These are phyloP conservation scores for Vitis hybrid DNA, from an alignment of 177 flowering plant species.

Conservation along the genomic window DNA sequence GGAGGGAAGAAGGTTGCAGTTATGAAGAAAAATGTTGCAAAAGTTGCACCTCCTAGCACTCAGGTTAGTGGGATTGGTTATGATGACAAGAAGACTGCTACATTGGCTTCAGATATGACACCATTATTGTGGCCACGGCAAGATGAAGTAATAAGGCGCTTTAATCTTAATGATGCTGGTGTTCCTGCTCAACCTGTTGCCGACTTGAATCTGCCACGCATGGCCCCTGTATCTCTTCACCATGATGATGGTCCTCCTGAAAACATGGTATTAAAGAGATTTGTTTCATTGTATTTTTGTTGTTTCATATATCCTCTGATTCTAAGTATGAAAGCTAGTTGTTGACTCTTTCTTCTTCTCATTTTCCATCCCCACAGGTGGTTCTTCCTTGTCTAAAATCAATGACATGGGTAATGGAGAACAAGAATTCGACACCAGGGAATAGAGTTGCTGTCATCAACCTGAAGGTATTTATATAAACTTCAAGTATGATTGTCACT, in stretches of 20 bases:
- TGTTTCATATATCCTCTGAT: neutral
- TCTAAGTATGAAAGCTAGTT: neutral
- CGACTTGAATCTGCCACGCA: conserved; percentile 54
- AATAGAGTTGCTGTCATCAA: conserved; percentile 77
- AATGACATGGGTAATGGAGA: conserved; percentile 94
- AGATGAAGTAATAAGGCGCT: conserved; percentile 46
- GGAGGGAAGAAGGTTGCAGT: conserved; percentile 52
- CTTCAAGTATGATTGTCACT: too few relatives aligned
- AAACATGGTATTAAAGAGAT: conserved; percentile 43
- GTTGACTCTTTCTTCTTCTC: conserved; percentile 1
- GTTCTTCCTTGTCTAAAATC: conserved; percentile 78
- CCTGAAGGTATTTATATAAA: conserved; percentile 54
- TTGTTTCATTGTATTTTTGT: neutral
- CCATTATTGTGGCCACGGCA: conserved; percentile 73
- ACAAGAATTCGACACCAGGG: conserved; percentile 47
- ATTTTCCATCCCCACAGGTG: conserved; percentile 26
- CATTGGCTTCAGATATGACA: conserved; percentile 40
- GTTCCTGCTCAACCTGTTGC: conserved; percentile 34
- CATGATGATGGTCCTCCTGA: conserved; percentile 60
- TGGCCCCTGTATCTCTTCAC: conserved; percentile 64
- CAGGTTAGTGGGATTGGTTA: conserved; percentile 36
- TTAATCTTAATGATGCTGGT: conserved; percentile 56
- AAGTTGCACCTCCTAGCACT: conserved; percentile 42
- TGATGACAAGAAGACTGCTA: conserved; percentile 40
- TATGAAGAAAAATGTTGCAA: conserved; percentile 62